phyloP scores from a whole-genome alignment of 257 asterid species.

The Haberlea rhodopensis region DNA sequence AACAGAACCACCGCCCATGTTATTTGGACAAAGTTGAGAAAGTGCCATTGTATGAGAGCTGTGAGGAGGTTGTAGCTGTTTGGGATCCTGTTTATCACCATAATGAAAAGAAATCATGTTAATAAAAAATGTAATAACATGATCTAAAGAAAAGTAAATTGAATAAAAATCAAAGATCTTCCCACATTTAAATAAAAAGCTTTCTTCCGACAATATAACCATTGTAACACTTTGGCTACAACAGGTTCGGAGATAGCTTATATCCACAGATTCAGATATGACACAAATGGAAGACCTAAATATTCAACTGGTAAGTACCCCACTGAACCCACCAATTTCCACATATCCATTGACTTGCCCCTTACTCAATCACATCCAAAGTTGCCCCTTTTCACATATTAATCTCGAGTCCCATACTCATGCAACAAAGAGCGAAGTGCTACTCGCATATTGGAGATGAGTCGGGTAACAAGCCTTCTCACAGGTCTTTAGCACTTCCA shows the following conservation, averaged over 20 bases:
- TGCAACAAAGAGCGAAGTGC: background rate
- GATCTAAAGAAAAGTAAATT: constrained; percentile 10
- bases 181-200: background rate
- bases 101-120: constrained; percentile 31
- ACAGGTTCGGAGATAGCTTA: background rate
- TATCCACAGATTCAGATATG: background rate
- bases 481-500: no score
- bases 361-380: background rate
- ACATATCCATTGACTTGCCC: background rate
- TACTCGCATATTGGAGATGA: background rate
- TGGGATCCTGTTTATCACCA: constrained; percentile 72
- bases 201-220: background rate
- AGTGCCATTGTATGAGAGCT: constrained; percentile 77
- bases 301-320: background rate
- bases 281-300: background rate
- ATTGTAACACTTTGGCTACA: background rate
- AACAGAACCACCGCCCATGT: constrained; percentile 63
- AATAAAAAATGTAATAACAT: constrained; percentile 8
- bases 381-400: background rate
- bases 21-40: constrained; percentile 74
- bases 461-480: background rate
- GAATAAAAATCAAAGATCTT: constrained; percentile 3
- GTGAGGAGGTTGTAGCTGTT: constrained; percentile 80
- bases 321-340: background rate
- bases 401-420: background rate